These are phyloP conservation scores for Diospyros kaki DNA, from an alignment of 148 eudicot species.

Conservation along the genomic window DNA sequence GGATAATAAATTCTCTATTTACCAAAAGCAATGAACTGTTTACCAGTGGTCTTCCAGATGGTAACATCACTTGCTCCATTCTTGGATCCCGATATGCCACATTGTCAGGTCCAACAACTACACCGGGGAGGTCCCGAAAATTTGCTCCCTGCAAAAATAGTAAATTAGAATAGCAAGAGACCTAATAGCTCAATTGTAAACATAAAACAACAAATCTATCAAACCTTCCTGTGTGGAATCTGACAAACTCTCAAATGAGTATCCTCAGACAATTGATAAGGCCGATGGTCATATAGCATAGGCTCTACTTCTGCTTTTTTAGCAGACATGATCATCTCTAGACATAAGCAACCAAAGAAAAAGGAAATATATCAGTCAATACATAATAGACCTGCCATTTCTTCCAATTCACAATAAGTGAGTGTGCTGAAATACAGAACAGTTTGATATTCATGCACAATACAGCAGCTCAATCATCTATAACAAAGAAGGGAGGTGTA, in stretches of 20 bases:
- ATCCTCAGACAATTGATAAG: slow-evolving; percentile 54
- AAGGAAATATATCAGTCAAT: not conserved
- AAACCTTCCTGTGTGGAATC: slow-evolving; percentile 76
- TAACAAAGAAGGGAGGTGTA: not conserved
- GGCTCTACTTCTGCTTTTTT: slow-evolving; percentile 20
- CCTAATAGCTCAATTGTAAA: not conserved
- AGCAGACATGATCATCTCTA: slow-evolving; percentile 35
- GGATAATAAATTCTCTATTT: slow-evolving; percentile 5
- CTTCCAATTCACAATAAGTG: not conserved
- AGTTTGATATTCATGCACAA: not conserved
- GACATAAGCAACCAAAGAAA: not conserved
- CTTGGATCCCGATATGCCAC: slow-evolving; percentile 65
- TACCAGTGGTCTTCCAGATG: slow-evolving; percentile 79
- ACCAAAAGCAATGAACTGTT: slow-evolving; percentile 14
- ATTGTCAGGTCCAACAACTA: slow-evolving; percentile 69
- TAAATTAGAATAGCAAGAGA: slow-evolving; percentile 11
- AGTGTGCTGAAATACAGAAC: not conserved
- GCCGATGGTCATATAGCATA: slow-evolving; percentile 73
- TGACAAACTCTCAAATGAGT: slow-evolving; percentile 66
- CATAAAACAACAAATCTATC: slow-evolving; percentile 1
- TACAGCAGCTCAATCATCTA: not conserved
- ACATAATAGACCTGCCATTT: not conserved
- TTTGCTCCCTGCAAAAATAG: slow-evolving; percentile 66
- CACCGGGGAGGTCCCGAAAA: slow-evolving; percentile 85
- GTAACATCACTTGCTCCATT: slow-evolving; percentile 38